Conservation (phyloP, 345 rosid species). For the Laguncularia racemosa region DNA sequence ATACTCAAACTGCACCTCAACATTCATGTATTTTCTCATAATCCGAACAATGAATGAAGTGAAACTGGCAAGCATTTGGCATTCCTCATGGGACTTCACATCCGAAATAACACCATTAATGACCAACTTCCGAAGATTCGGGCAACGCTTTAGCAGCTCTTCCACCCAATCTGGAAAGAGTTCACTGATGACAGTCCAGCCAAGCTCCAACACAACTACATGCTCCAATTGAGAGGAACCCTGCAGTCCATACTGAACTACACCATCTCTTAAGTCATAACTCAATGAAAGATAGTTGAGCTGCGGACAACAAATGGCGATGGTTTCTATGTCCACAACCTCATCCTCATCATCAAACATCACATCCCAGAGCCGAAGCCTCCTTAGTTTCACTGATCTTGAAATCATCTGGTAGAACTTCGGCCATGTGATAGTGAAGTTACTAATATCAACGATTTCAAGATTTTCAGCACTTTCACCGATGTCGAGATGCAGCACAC, state of each 20-base stretch:
- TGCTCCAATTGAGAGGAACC: conserved; percentile 48
- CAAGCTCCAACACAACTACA: conserved; percentile 63
- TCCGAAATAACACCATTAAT: conserved; percentile 66
- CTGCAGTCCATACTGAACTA: conserved; percentile 48
- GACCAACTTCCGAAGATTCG: conserved; percentile 54
- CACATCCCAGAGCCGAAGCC: conserved; percentile 80
- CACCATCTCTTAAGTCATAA: conserved; percentile 56
- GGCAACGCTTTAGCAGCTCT: conserved; percentile 59
- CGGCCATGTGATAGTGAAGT: conserved; percentile 65
- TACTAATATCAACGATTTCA: conserved; percentile 63
- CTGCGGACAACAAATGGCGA: conserved; percentile 57
- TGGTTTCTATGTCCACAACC: conserved; percentile 55
- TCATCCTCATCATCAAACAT: conserved; percentile 38
- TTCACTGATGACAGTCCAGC: conserved; percentile 59
- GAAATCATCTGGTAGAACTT: conserved; percentile 74
- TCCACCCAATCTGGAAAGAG: conserved; percentile 59
- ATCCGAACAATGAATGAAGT: conserved; percentile 63
- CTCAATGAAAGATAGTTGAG: conserved; percentile 64
- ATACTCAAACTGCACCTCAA: conserved; percentile 68
- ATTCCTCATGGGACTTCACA: conserved; percentile 54
- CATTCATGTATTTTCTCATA: conserved; percentile 64
- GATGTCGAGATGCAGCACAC: conserved; percentile 64
- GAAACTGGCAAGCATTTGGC: conserved; percentile 60
- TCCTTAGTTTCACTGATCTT: conserved; percentile 56
- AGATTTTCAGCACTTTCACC: conserved; percentile 57